Evolutionary conservation across 768 basidiomycete genomes (phyloP), one percentile per base, ranked within the genome.

Genomic region (Thelephora ganbajun): DNA sequence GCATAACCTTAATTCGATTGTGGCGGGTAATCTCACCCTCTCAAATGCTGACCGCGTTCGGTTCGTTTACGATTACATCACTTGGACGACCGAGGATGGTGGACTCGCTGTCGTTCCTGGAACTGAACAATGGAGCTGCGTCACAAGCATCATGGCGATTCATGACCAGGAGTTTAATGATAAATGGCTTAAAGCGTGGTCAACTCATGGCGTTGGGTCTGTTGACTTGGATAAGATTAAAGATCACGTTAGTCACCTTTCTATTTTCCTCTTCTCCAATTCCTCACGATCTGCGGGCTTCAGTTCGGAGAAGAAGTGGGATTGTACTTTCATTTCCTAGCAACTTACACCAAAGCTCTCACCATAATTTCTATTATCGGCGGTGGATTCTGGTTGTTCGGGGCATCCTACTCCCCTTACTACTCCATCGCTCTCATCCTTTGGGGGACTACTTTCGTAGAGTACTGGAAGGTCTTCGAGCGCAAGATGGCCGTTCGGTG

Each of bases 381-480:
- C 1, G 55, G 79, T 43, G 44, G 75, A 16, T 82, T 79, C 59
- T 89, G 79, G 66, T 73, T 79, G 63, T 71, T 84, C 56, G 74
- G 77, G 22, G 70, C 73, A 0, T 74, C 82, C 0, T 97, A 91
- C 63, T 82, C 83, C 7, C 73, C 83, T 11, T 42, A 76, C 3
- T 97, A 91, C 61, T 89, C 89, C 0, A 63, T 73, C 46, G 63
- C 86, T 18, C 66, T 94, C 43, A 74, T 79, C n/a, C 47, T 91
- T 2, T 99, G 93, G 87, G 81, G 84, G 0, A 70, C 90, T 43
- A 62, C 74, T 16, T 94, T 93, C 56, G 83, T 93, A 51, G 92
- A 97, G 61, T 83, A 80, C 69, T 99, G 94, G 94, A 75, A 85
- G 23, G 74, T 96, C 34, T 77, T 77, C 49, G 88, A 98, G 63